phyloP scores from a whole-genome alignment of 108 stramenopile species.

The Aurantiochytrium sp. region DNA sequence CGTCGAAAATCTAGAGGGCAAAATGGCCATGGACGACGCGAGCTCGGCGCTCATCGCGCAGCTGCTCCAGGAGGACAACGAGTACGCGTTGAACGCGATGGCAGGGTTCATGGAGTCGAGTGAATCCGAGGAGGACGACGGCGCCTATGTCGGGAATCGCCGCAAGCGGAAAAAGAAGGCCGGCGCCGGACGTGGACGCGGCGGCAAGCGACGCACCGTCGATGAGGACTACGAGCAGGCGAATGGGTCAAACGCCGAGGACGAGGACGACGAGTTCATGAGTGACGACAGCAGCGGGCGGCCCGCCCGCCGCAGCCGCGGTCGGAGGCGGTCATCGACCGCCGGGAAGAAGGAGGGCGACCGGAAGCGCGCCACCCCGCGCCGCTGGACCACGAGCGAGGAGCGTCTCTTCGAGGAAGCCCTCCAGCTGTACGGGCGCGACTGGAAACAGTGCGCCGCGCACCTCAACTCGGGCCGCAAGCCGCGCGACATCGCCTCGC shows the following conservation, averaged over 20 bases:
- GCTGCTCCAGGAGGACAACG: conserved; percentile 7
- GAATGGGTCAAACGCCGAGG: not conserved
- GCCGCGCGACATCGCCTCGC: not conserved
- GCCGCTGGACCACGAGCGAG: not conserved
- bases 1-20: not conserved
- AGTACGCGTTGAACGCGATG: conserved; percentile 17
- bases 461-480: conserved; percentile 16
- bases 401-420: not conserved
- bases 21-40: conserved; percentile 25
- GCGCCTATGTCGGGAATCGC: not conserved
- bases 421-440: not conserved
- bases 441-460: conserved; percentile 2
- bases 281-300: not conserved
- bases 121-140: conserved; percentile 18
- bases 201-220: not conserved
- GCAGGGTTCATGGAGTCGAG: not conserved
- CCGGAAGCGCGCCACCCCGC: not conserved
- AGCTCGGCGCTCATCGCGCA: conserved; percentile 16
- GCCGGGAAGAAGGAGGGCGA: not conserved
- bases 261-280: not conserved
- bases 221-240: not conserved
- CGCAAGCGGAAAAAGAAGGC: conserved; percentile 9
- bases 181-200: not conserved
- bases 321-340: not conserved
- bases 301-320: not conserved